Base-by-base conservation (phyloP, 2,329 filamentous ascomycete genomes). In the Paramyrothecium sp. region DNA sequence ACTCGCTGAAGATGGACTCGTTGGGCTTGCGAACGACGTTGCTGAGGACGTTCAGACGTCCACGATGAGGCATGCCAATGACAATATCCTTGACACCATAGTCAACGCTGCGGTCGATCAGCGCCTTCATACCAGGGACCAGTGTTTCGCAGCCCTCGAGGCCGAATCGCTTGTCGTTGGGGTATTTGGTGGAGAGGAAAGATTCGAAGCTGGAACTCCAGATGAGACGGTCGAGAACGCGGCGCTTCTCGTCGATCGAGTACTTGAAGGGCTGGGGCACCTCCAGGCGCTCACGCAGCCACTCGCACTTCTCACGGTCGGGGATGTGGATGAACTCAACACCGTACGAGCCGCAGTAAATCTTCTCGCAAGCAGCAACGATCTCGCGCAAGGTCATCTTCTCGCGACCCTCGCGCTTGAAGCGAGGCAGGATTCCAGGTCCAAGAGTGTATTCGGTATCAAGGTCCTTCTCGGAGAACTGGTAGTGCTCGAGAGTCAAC, bases 1-100 rank as follows among this genome's bases (percentile, higher is more conserved):
- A 99, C 76, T 99, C 95, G 73, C 91, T 96, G 82, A 99, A 99
- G 77, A 99, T 99, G 64, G 95, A 98, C 81, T 98, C 95, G 77
- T 99, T 99, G 68, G 95, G 94, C 81, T 99, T 99, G 71, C 95
- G 89, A 67, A 99, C 95, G 71, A 99, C 95, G 79, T 99, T 99
- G 81, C 90, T 96, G 61, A 99, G 87, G 54, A 99, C 92, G 72
- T 99, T 99, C 63, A 99, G 87, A 82, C 95, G 92, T 71, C 95
- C 95, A 86, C 95, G 92, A 77, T 99, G 95, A 65, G 95, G 95
- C 95, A 99, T 99, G 70, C 95, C 95, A 70, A 99, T 99, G 71
- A 99, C 91, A 68, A 99, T 98, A 71, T 99, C 95, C 83, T 98
- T 98, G 71, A 99, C 90, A 58, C 95, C 95, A 70, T 97, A 97